Evolutionary conservation across 495 filamentous ascomycete genomes (phyloP).

Genomic region (Usnea hakonensis): DNA sequence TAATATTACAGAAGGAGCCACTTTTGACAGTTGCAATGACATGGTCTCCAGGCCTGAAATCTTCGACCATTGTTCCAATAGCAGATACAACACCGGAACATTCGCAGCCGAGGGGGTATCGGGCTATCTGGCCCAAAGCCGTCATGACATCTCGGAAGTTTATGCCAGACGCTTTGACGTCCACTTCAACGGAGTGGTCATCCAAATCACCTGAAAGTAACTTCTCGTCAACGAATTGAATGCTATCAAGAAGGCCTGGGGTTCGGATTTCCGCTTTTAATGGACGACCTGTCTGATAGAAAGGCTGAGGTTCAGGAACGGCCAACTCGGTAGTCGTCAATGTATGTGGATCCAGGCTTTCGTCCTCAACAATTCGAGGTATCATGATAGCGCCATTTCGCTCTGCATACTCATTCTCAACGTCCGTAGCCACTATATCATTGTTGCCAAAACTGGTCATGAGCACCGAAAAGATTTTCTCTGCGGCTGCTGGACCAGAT

Average conservation of each 20-base stretch:
- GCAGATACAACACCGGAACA: slow-evolving; percentile 30
- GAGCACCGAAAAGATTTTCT: slow-evolving; percentile 2
- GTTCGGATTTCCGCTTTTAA: slow-evolving; percentile 10
- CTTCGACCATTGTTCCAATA: not conserved
- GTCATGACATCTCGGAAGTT: slow-evolving; percentile 38
- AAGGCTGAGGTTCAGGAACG: slow-evolving; percentile 1
- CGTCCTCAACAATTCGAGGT: slow-evolving; percentile 7
- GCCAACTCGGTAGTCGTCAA: no score
- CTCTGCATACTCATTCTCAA: slow-evolving; percentile 4
- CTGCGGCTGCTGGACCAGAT: not conserved
- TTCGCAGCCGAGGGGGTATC: slow-evolving; percentile 30
- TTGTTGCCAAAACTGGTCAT: not conserved
- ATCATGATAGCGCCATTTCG: slow-evolving; percentile 12
- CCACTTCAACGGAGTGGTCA: slow-evolving; percentile 29
- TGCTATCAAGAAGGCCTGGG: slow-evolving; percentile 23
- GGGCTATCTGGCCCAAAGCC: slow-evolving; percentile 34
- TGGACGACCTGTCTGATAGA: not conserved
- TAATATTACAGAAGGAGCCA: not conserved
- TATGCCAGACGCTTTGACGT: slow-evolving; percentile 29
- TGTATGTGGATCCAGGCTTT: not conserved
- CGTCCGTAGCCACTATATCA: not conserved
- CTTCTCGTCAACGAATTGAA: slow-evolving; percentile 32
- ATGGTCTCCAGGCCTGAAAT: slow-evolving; percentile 2
- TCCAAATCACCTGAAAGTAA: slow-evolving; percentile 16
- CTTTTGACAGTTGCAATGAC: slow-evolving; percentile 5